These are phyloP conservation scores for Globisporangium nunn DNA, from an alignment of 352 stramenopile genomes.

Conservation along the genomic window DNA sequence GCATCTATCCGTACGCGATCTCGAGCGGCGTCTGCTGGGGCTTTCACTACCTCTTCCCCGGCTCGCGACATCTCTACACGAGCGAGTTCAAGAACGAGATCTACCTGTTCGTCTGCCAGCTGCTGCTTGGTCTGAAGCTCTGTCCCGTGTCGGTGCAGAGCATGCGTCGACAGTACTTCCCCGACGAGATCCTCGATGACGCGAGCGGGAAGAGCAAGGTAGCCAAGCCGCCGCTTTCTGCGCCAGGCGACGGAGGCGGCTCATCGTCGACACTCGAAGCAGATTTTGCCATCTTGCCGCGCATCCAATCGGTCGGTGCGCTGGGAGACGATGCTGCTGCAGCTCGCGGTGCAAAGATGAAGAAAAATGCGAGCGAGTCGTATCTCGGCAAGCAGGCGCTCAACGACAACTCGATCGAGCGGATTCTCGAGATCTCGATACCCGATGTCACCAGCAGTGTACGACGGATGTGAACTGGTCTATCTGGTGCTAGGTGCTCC, in stretches of 20 bases:
- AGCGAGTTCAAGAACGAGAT: conserved; percentile 75
- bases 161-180: conserved; percentile 63
- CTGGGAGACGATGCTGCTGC: conserved; percentile 1
- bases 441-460: conserved; percentile 5
- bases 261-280: conserved; percentile 9
- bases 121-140: conserved; percentile 64
- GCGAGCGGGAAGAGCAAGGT: conserved; percentile 25
- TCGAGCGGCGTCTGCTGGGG: conserved; percentile 73
- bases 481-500: not conserved
- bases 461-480: not conserved
- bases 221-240: conserved; percentile 7
- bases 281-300: conserved; percentile 17
- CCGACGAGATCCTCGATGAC: conserved; percentile 70
- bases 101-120: conserved; percentile 68
- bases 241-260: not conserved
- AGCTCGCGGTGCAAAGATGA: conserved; percentile 8
- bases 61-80: conserved; percentile 81
- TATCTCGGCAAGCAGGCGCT: conserved; percentile 39
- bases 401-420: conserved; percentile 52
- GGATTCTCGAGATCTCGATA: conserved; percentile 29
- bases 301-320: conserved; percentile 17
- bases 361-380: conserved; percentile 43
- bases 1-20: conserved; percentile 84
- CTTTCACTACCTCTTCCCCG: conserved; percentile 86
- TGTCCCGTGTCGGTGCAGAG: conserved; percentile 56